phyloP scores from a whole-genome alignment of 108 stramenopile species.

The Cylindrotheca closterium region DNA sequence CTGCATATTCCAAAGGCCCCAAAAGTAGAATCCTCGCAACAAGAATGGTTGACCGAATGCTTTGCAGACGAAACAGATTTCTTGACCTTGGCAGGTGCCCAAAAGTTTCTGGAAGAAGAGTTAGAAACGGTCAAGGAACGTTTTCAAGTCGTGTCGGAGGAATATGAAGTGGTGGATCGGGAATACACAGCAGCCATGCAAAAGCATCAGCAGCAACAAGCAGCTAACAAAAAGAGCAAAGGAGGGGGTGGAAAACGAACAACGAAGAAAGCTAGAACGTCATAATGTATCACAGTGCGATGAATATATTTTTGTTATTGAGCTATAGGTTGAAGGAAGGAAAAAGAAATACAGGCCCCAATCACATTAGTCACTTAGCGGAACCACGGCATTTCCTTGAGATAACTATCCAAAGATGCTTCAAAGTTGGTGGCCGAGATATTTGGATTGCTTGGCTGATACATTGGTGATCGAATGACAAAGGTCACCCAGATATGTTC shows the following conservation, averaged over 20 bases:
- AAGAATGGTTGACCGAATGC: slow-evolving; percentile 36
- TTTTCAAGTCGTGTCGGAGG: slow-evolving; percentile 29
- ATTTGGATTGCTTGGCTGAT: slow-evolving; percentile 47
- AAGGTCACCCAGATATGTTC: slow-evolving; percentile 84
- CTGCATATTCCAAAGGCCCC: slow-evolving; percentile 37
- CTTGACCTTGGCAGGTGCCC: slow-evolving; percentile 55
- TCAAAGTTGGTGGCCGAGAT: slow-evolving; percentile 82
- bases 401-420: slow-evolving; percentile 63
- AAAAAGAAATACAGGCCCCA: no score
- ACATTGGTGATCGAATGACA: slow-evolving; percentile 82
- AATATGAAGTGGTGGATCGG: slow-evolving; percentile 52
- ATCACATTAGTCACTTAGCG: slow-evolving; percentile 32
- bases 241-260: slow-evolving; percentile 9
- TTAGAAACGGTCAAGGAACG: slow-evolving; percentile 65
- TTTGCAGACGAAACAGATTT: slow-evolving; percentile 70
- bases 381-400: slow-evolving; percentile 83
- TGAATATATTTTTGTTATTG: neutral
- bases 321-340: neutral
- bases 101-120: slow-evolving; percentile 67
- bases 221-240: slow-evolving; percentile 12
- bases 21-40: slow-evolving; percentile 34
- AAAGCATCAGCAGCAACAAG: slow-evolving; percentile 5
- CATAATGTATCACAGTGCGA: neutral
- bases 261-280: slow-evolving; percentile 29
- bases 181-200: slow-evolving; percentile 27